phyloP scores from a whole-genome alignment of 495 filamentous ascomycete genomes.

The Jackrogersella multiformis region DNA sequence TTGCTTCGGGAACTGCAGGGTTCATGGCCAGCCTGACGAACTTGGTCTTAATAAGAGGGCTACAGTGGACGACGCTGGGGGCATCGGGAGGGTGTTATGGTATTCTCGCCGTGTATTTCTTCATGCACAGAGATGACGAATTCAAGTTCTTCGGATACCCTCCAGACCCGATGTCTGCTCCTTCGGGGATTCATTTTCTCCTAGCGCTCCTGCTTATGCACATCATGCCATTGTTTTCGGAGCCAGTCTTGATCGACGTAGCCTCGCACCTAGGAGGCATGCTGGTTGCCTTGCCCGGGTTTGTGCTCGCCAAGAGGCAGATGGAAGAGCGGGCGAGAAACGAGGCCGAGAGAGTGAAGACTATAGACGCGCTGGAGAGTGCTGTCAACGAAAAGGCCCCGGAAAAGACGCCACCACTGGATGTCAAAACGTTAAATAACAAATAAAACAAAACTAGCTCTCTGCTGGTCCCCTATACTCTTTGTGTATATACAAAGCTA shows the following conservation, averaged over 20 bases:
- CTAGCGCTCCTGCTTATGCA: constrained; percentile 58
- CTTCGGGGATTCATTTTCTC: constrained; percentile 62
- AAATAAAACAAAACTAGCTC: not conserved
- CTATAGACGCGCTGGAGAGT: constrained; percentile 26
- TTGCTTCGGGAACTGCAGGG: constrained; percentile 71
- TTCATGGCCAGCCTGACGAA: constrained; percentile 69
- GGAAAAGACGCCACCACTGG: not conserved
- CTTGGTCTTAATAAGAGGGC: constrained; percentile 60
- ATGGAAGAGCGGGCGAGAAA: constrained; percentile 41
- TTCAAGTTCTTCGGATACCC: constrained; percentile 63
- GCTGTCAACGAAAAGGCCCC: constrained; percentile 22
- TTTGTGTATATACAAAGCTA: constrained; percentile 5
- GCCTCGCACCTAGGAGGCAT: constrained; percentile 79
- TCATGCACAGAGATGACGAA: constrained; percentile 65
- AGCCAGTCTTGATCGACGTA: constrained; percentile 67
- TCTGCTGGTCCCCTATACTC: not conserved
- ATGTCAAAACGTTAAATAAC: constrained; percentile 4
- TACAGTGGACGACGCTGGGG: constrained; percentile 64
- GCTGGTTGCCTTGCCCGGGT: constrained; percentile 57
- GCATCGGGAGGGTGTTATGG: constrained; percentile 79
- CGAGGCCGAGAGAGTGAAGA: constrained; percentile 38
- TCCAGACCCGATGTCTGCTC: constrained; percentile 58
- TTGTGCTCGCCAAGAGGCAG: constrained; percentile 37
- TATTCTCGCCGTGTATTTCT: constrained; percentile 72
- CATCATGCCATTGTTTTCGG: constrained; percentile 52